Conservation (phyloP, 768 basidiomycete species). For the Kwoniella europaea region DNA sequence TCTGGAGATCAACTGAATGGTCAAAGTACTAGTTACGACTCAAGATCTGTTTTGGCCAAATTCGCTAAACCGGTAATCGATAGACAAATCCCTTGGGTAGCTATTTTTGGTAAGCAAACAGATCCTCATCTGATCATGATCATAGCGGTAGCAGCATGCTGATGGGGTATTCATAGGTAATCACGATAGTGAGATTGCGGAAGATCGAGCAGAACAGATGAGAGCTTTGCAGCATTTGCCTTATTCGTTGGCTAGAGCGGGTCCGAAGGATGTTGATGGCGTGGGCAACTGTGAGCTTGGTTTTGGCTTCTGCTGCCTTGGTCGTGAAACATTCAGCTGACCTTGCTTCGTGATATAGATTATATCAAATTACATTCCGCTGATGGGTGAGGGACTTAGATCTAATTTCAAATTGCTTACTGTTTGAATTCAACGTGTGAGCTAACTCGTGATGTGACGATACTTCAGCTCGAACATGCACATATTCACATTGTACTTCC, state of each 20-base stretch:
- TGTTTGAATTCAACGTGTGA: not conserved
- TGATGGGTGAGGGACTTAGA: slow-evolving; percentile 68
- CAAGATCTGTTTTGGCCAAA: slow-evolving; percentile 84
- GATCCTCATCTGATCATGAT: not conserved
- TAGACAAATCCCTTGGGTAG: slow-evolving; percentile 83
- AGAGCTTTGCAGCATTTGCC: slow-evolving; percentile 74
- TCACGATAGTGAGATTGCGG: slow-evolving; percentile 67
- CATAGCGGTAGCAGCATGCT: not conserved
- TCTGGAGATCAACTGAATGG: slow-evolving; percentile 87
- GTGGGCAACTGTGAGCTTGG: slow-evolving; percentile 72
- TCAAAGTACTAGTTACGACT: slow-evolving; percentile 86
- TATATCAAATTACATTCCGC: slow-evolving; percentile 80
- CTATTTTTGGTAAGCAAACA: slow-evolving; percentile 70
- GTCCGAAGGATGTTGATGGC: slow-evolving; percentile 83
- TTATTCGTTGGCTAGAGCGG: slow-evolving; percentile 78
- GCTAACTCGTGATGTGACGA: not conserved
- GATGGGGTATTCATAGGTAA: slow-evolving; percentile 63
- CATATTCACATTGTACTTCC: slow-evolving; percentile 85
- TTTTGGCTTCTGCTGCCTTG: not conserved
- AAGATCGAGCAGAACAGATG: slow-evolving; percentile 69
- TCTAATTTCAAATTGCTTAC: slow-evolving; percentile 33
- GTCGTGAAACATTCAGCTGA: slow-evolving; percentile 1
- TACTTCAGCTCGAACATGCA: slow-evolving; percentile 75
- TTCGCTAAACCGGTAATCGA: slow-evolving; percentile 78
- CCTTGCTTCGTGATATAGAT: slow-evolving; percentile 55